phyloP scores from a whole-genome alignment of 192 early-diverging fungal genomes.

The Oehlia diaphana region DNA sequence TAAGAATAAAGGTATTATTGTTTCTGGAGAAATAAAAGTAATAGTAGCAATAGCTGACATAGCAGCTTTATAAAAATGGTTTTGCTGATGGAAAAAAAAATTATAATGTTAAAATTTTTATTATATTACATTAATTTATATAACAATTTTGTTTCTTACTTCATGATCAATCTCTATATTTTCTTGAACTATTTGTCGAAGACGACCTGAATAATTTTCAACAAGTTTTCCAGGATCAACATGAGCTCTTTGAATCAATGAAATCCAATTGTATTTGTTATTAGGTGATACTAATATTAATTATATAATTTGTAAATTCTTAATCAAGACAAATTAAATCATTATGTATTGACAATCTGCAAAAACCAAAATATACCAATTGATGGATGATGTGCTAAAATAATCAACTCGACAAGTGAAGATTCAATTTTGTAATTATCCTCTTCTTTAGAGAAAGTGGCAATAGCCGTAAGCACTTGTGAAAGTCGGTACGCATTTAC shows the following conservation, averaged over 20 bases:
- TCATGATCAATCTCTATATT: constrained; percentile 39
- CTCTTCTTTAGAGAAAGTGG: constrained; percentile 38
- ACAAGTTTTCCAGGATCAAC: constrained; percentile 69
- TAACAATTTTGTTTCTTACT: constrained; percentile 20
- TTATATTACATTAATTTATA: constrained; percentile 27
- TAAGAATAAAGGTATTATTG: constrained; percentile 48
- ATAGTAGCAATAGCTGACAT: constrained; percentile 61
- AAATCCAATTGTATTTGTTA: constrained; percentile 82
- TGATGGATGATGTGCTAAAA: constrained; percentile 53
- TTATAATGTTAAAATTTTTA: background rate
- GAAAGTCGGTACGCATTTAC: constrained; percentile 49
- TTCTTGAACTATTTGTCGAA: constrained; percentile 49
- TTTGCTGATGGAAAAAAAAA: constrained; percentile 37
- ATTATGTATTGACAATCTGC: background rate
- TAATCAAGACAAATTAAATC: constrained; percentile 8
- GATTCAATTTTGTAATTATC: constrained; percentile 37
- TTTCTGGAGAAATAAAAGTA: constrained; percentile 59
- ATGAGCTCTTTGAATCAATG: constrained; percentile 73
- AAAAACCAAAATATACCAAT: constrained; percentile 36
- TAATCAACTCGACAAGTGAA: constrained; percentile 45
- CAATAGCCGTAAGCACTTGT: constrained; percentile 51
- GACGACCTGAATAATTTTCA: constrained; percentile 37
- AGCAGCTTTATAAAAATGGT: constrained; percentile 62
- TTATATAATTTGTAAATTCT: constrained; percentile 31
- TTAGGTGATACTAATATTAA: constrained; percentile 51